A percentile compares a stretch with the other conserved stretches of the same genome.
phyloP scores from a whole-genome alignment of 2,329 filamentous ascomycete genomes.

The Zasmidium angulare region DNA sequence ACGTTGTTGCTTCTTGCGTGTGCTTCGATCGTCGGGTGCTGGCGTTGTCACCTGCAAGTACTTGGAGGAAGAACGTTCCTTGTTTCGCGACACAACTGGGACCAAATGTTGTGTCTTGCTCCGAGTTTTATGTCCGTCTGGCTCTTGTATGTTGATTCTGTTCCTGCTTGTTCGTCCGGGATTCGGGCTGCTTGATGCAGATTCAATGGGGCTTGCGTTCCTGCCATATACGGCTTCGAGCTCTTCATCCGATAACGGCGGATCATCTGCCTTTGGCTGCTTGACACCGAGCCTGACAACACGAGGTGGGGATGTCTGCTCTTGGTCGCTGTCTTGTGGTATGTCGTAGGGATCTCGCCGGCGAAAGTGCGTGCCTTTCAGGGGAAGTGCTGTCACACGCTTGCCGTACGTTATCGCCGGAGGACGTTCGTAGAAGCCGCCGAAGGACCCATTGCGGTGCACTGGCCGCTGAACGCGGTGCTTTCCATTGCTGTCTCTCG shows the following conservation, averaged over 20 bases:
- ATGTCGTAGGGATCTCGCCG: constrained; percentile 18
- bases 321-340: constrained; percentile 13
- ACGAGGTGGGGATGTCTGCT: neutral
- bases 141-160: neutral
- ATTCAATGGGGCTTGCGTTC: constrained; percentile 13
- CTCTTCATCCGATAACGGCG: constrained; percentile 31
- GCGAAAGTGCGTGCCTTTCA: constrained; percentile 19
- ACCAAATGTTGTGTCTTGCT: too few species aligned
- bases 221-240: constrained; percentile 19
- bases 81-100: too few species aligned
- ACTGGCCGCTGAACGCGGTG: too few species aligned
- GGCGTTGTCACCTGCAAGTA: neutral
- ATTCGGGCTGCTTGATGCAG: constrained; percentile 3
- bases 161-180: neutral
- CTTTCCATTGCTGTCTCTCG: too few species aligned
- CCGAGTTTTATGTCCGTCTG: too few species aligned
- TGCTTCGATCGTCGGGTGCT: neutral
- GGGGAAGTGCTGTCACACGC: constrained; percentile 19
- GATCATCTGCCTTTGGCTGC: constrained; percentile 27
- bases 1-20: neutral
- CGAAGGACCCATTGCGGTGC: too few species aligned
- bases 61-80: neutral
- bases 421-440: neutral
- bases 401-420: constrained; percentile 24
- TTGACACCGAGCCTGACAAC: neutral